Conservation (phyloP, 192 early-diverging fungal genomes). For the Lunasporangiospora selenospora region DNA sequence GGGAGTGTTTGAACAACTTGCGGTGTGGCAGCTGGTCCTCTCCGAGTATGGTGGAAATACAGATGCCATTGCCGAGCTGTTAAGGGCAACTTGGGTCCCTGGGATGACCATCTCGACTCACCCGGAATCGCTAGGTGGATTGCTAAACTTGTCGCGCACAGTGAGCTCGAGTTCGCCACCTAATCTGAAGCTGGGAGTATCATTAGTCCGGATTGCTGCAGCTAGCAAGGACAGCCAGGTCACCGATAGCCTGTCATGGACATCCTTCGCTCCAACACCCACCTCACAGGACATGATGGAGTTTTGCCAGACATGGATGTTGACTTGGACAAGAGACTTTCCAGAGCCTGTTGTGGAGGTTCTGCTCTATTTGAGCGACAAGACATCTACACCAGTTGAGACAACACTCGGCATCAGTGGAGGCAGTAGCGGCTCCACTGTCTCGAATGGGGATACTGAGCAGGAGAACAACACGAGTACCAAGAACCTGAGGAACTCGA, state of each 20-base stretch:
- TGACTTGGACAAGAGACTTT: conserved; percentile 9
- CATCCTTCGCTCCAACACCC: no score
- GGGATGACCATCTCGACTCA: conserved; percentile 4
- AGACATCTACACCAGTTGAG: conserved; percentile 13
- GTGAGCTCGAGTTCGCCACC: conserved; percentile 21
- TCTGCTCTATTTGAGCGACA: conserved; percentile 29
- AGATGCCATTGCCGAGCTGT: conserved; percentile 5
- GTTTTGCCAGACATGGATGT: conserved; percentile 16
- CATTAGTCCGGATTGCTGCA: conserved; percentile 29
- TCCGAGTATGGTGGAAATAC: conserved; percentile 50
- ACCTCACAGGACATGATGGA: conserved; percentile 26
- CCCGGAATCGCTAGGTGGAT: conserved; percentile 56
- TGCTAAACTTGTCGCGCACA: conserved; percentile 52
- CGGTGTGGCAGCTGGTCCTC: conserved; percentile 60
- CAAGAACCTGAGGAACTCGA: conserved; percentile 5
- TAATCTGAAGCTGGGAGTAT: conserved; percentile 9
- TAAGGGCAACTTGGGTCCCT: conserved; percentile 18
- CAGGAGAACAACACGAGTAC: conserved; percentile 6
- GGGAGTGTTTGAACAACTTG: conserved; percentile 63
- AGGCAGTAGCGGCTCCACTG: background rate
- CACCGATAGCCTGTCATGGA: no score
- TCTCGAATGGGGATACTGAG: conserved; percentile 12
- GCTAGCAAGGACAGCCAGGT: conserved; percentile 1
- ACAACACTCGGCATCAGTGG: no score
- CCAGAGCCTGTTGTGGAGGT: conserved; percentile 28